Evolutionary conservation across 768 basidiomycete genomes (phyloP).

Genomic region (Lactarius vividus): DNA sequence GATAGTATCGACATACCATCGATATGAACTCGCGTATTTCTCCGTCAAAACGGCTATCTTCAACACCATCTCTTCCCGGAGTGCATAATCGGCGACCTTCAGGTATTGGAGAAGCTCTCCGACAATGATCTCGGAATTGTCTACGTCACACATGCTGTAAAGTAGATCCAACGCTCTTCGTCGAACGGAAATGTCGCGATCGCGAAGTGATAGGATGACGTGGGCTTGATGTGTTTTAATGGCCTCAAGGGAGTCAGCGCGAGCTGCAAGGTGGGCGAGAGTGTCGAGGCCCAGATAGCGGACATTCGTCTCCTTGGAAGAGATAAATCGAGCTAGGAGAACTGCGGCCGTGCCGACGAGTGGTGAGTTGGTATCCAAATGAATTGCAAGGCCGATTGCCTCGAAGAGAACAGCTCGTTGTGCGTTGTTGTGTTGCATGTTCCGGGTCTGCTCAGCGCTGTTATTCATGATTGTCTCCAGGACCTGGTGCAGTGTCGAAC

Average conservation of each 20-base stretch:
- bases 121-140: constrained; percentile 94
- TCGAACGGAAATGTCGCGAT: constrained; percentile 96
- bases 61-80: constrained; percentile 97
- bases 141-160: constrained; percentile 99
- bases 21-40: constrained; percentile 95
- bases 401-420: constrained; percentile 98
- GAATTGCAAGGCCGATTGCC: constrained; percentile 94
- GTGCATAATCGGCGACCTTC: constrained; percentile 92
- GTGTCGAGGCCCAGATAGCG: constrained; percentile 96
- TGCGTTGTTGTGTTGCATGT: constrained; percentile 98
- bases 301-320: constrained; percentile 98
- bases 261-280: constrained; percentile 96
- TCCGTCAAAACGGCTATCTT: constrained; percentile 99
- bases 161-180: constrained; percentile 91
- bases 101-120: constrained; percentile 93
- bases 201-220: constrained; percentile 90
- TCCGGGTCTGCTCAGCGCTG: constrained; percentile 84
- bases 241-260: constrained; percentile 84
- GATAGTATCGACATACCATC: constrained; percentile 99
- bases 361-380: constrained; percentile 87
- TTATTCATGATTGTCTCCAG: constrained; percentile 90
- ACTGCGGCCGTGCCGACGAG: constrained; percentile 86
- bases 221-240: constrained; percentile 96
- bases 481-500: constrained; percentile 73
- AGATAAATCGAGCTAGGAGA: constrained; percentile 92